Conservation (phyloP, 768 basidiomycete species). For the Trametes sanguinea region DNA sequence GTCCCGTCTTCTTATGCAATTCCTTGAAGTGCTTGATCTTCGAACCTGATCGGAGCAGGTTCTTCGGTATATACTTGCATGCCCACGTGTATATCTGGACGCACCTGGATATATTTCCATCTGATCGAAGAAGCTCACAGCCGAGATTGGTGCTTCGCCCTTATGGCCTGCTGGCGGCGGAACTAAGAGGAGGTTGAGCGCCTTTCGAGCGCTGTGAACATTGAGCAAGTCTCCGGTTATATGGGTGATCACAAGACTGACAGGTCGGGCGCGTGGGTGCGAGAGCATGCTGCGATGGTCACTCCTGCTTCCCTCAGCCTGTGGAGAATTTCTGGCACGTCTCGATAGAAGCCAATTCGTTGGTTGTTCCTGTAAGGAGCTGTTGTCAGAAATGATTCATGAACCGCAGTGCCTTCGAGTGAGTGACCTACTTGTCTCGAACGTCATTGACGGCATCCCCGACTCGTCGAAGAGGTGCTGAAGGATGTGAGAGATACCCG, state of each 20-base stretch:
- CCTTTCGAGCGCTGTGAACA: constrained; percentile 69
- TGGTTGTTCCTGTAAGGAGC: constrained; percentile 47
- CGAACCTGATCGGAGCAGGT: constrained; percentile 48
- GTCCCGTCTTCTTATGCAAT: constrained; percentile 54
- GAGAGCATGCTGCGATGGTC: constrained; percentile 70
- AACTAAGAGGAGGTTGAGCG: constrained; percentile 63
- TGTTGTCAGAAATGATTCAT: neutral
- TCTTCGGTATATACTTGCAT: too few species aligned
- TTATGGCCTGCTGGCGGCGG: constrained; percentile 41
- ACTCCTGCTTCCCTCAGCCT: constrained; percentile 51
- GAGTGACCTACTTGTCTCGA: constrained; percentile 45
- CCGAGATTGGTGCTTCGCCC: constrained; percentile 41
- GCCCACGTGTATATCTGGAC: neutral
- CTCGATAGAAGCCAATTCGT: constrained; percentile 68
- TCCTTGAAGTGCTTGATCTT: constrained; percentile 82
- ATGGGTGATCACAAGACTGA: constrained; percentile 29
- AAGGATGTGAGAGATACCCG: too few species aligned
- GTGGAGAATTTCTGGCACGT: constrained; percentile 75
- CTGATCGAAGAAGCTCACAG: constrained; percentile 66
- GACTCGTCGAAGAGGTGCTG: constrained; percentile 56
- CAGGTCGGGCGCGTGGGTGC: constrained; percentile 71
- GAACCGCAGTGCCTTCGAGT: too few species aligned
- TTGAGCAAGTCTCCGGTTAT: neutral
- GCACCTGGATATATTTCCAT: constrained; percentile 73
- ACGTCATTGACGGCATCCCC: constrained; percentile 49